Evolutionary conservation across 371 early-diverging fungal species (phyloP), one percentile per base, ranked within the genome.

Genomic region (Smittium culicis): DNA sequence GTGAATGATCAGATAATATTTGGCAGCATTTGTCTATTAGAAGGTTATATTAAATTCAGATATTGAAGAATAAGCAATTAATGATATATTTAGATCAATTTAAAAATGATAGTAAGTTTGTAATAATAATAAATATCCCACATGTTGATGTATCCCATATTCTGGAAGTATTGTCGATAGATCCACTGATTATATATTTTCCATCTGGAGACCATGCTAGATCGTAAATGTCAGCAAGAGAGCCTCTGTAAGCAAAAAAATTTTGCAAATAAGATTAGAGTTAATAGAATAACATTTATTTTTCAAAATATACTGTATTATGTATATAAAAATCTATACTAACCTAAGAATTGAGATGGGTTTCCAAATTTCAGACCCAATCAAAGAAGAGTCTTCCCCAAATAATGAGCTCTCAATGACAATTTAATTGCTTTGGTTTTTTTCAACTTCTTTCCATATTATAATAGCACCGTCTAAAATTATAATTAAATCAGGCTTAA

Each of bases 181-280:
- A 89, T 56, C 88, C 98, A 33, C 94, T 88, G 24, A 91, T 83
- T 25, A 99, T 82, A 67, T 84, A 88, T 33, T 81, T 75, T 30
- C 91, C 95, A 74, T 89, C 86, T 0, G 96, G 92, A 20, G 96
- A 95, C 93, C 98, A 97, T 16, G 93, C 90, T 61, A 99, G 69
- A 72, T 94, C 95, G 71, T 92, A 93, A 35, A 98, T 88, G 64
- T 94, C 96, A 24, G 83, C 82, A 27, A 81, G 72, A 1, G 87
- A 83, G 32, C 85, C 85, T 71, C 78, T 76, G 75, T n/a, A 54
- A 31, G 20, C 5, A 5, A 45, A 45, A 45, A 45, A 45, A 45
- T 45, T 5, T n/a, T n/a, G n/a, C n/a, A n/a, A n/a, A n/a, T n/a
- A 45, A 45, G 45, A 11, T 20, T 45, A 45, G 45, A 20, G 45